A percentile compares a stretch with the other conserved stretches of the same genome.
Evolutionary conservation across 1,284 basidiomycete genomes (phyloP).

Genomic region (Fistulinella cinereoalba): DNA sequence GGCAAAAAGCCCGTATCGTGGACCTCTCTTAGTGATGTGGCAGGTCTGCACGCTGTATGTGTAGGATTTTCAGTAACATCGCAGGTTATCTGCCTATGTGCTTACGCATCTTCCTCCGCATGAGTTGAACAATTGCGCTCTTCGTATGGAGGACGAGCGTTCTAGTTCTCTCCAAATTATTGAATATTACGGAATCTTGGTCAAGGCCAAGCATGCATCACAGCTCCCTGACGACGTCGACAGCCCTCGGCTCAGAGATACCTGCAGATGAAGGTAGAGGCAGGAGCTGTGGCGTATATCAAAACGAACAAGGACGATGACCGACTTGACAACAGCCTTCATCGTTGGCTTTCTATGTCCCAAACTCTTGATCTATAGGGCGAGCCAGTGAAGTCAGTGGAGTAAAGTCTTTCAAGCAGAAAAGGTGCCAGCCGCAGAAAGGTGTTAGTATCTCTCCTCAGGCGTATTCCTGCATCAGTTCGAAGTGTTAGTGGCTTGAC

Average conservation of each 20-base stretch:
- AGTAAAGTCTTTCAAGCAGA: no score
- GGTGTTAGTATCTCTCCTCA: no score
- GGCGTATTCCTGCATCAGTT: no score
- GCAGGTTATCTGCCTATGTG: conserved; percentile 31
- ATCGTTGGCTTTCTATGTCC: conserved; percentile 17
- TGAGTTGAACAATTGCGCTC: conserved; percentile 22
- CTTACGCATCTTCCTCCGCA: conserved; percentile 25
- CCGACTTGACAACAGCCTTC: conserved; percentile 17
- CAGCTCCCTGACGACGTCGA: conserved; percentile 15
- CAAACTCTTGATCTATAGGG: conserved; percentile 20
- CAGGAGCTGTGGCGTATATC: conserved; percentile 11
- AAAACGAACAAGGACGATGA: conserved; percentile 9
- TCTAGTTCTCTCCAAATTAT: conserved; percentile 9
- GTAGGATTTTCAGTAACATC: not conserved
- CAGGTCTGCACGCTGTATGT: conserved; percentile 6
- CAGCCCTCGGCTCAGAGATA: conserved; percentile 14
- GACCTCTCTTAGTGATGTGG: conserved; percentile 31
- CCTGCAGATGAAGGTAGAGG: conserved; percentile 15
- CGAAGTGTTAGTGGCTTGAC: no score
- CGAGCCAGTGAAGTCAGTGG: no score
- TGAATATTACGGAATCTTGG: conserved; percentile 7
- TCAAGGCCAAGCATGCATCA: conserved; percentile 5
- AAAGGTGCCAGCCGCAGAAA: no score
- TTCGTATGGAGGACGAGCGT: conserved; percentile 36
- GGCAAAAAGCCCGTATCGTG: conserved; percentile 27